A percentile compares a stretch with the other conserved stretches of the same genome.
Evolutionary conservation across 331 rosid genomes (phyloP).

Genomic region (Phaseolus coccineus): DNA sequence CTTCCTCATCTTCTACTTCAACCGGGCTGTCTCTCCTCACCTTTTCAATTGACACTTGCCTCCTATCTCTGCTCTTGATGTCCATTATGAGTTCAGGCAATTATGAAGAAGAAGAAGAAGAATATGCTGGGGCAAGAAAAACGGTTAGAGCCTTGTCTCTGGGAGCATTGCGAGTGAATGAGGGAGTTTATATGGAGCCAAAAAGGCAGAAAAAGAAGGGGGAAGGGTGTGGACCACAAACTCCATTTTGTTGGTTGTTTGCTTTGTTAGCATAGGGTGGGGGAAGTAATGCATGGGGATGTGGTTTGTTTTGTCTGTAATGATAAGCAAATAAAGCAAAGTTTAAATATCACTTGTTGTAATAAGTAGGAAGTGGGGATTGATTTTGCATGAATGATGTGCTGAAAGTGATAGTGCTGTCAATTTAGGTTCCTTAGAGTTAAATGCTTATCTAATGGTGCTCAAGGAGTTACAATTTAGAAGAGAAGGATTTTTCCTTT

Average conservation of each 20-base stretch:
- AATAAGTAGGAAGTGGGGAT: constrained; percentile 42
- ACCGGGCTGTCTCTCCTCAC: constrained; percentile 39
- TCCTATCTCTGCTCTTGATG: constrained; percentile 54
- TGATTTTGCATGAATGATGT: constrained; percentile 34
- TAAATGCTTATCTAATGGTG: constrained; percentile 33
- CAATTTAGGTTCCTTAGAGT: constrained; percentile 27
- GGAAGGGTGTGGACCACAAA: constrained; percentile 62
- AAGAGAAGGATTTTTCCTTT: constrained; percentile 34
- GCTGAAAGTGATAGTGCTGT: constrained; percentile 44
- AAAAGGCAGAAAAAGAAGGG: constrained; percentile 44
- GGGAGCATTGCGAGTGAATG: constrained; percentile 41
- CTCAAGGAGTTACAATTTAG: constrained; percentile 20
- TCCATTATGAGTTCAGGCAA: constrained; percentile 53
- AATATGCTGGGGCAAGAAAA: constrained; percentile 22
- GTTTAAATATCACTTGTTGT: constrained; percentile 38
- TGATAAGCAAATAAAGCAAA: constrained; percentile 34
- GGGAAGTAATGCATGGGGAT: constrained; percentile 38
- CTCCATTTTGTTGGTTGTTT: constrained; percentile 33
- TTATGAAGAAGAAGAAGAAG: constrained; percentile 23
- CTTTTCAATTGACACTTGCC: constrained; percentile 53
- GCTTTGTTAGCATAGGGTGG: constrained; percentile 37
- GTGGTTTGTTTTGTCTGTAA: constrained; percentile 48
- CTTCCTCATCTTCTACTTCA: constrained; percentile 62
- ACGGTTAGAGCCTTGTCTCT: constrained; percentile 16
- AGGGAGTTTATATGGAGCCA: constrained; percentile 43